Base-by-base conservation (phyloP, 2,329 filamentous ascomycete genomes). In the Tolypocladium inflatum region DNA sequence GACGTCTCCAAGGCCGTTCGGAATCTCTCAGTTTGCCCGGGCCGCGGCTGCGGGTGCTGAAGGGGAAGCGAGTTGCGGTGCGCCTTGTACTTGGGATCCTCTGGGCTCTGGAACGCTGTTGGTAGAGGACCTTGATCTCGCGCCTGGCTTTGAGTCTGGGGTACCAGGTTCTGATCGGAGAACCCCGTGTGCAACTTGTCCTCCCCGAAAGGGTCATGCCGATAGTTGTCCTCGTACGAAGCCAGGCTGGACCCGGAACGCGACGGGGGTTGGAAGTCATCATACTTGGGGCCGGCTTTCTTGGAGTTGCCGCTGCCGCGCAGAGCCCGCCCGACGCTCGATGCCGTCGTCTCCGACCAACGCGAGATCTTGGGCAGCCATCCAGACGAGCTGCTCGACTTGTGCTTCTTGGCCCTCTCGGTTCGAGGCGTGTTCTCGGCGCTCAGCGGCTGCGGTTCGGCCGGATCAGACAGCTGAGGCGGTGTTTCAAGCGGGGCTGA, bases 281-380 rank as follows among this genome's bases (percentile, higher is more conserved):
- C 87, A 71, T 78, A 85, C 74, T 77, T 86, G 74, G 78, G 78
- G 23, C 58, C 58, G 50, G 81, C 79, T 65, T 81, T 83, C 68
- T 78, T 78, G 26, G 74, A 77, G 54, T 79, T 78, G 51, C 78
- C 79, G 65, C 85, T 90, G 66, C 83, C 84, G 45, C 88, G 84
- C 70, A 92, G 88, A 45, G 87, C 88, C 64, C 88, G 88, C 51
- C 90, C 87, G 50, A 91, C 85, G 60, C 91, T 96, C 0, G 91
- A 96, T 4, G 92, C 84, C 0, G 94, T 99, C 2, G 93, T 97
- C 75, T 95, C 94, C 0, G 93, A 97, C 94, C 94, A 99, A 50
- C 94, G 85, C 7, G 94, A 97, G 62, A 96, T 92, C 76, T 96
- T 97, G 30, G 92, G 91, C 61, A 96, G 89, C 78, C 84, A 86